Evolutionary conservation across 2,329 filamentous ascomycete genomes (phyloP).

Genomic region (Calonectria montana): DNA sequence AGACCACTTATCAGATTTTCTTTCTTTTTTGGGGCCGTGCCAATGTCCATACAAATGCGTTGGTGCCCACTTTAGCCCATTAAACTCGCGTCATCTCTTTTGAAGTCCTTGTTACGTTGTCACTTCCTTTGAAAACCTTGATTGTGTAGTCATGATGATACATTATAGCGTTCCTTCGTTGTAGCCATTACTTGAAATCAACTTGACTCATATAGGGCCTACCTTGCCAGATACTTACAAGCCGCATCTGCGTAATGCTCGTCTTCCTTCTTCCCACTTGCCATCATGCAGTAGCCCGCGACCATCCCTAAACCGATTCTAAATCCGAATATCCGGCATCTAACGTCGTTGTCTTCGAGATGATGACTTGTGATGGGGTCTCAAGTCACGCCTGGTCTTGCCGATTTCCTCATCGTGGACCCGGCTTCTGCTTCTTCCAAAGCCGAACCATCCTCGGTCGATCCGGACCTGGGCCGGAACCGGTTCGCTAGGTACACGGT

Average conservation of each 20-base stretch:
- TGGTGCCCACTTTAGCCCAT: slow-evolving; percentile 27
- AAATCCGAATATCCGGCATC: slow-evolving; percentile 29
- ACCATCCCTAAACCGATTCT: slow-evolving; percentile 12
- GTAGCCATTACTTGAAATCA: slow-evolving; percentile 18
- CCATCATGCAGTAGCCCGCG: background rate
- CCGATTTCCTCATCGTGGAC: slow-evolving; percentile 48
- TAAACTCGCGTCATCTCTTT: slow-evolving; percentile 25
- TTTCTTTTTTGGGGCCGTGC: slow-evolving; percentile 24
- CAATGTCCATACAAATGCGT: slow-evolving; percentile 21
- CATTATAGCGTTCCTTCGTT: slow-evolving; percentile 27
- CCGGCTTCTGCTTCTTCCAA: slow-evolving; percentile 41
- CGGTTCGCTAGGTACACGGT: slow-evolving; percentile 40
- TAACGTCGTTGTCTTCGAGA: slow-evolving; percentile 36
- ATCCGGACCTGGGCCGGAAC: slow-evolving; percentile 43
- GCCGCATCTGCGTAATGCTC: background rate
- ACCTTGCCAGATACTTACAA: slow-evolving; percentile 8
- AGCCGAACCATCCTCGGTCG: slow-evolving; percentile 43
- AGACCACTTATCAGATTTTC: slow-evolving; percentile 43
- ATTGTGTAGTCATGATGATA: slow-evolving; percentile 25
- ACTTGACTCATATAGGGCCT: slow-evolving; percentile 35
- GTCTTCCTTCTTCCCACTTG: background rate
- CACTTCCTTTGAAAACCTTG: slow-evolving; percentile 15
- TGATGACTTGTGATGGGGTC: slow-evolving; percentile 32
- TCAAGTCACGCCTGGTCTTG: slow-evolving; percentile 25
- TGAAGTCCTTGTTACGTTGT: slow-evolving; percentile 11